Conservation (phyloP, 2,329 filamentous ascomycete genomes). For the Fusarium bactridioides region DNA sequence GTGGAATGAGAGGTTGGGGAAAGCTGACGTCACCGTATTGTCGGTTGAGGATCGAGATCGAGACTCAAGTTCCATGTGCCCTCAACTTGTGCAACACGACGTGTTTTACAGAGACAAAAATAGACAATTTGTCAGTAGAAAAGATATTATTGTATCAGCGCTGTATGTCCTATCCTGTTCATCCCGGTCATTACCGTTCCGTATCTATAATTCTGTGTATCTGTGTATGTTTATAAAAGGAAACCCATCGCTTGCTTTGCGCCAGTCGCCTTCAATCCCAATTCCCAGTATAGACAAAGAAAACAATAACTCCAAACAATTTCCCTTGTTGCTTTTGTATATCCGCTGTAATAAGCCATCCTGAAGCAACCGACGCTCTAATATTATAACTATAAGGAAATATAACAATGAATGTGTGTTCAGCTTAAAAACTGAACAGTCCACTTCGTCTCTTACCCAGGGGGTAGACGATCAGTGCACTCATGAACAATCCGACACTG, state of each 20-base stretch:
- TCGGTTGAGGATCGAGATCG: slow-evolving; percentile 9
- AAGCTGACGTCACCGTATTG: slow-evolving; percentile 27
- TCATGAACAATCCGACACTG: slow-evolving; percentile 67
- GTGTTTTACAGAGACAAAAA: neutral
- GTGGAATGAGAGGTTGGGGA: neutral
- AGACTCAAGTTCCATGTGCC: neutral
- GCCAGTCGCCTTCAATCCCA: slow-evolving; percentile 17
- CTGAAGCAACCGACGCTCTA: neutral
- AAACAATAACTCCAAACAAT: neutral
- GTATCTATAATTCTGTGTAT: slow-evolving; percentile 8
- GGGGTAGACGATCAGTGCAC: slow-evolving; percentile 63
- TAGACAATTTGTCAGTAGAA: neutral
- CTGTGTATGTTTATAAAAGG: neutral
- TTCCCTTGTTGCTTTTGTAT: neutral
- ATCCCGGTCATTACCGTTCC: slow-evolving; percentile 17
- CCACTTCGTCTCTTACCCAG: slow-evolving; percentile 66
- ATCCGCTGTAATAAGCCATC: neutral
- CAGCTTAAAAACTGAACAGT: slow-evolving; percentile 59
- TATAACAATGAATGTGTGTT: neutral
- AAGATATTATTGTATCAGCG: neutral
- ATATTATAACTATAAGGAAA: neutral
- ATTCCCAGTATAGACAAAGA: neutral
- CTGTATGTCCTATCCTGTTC: neutral
- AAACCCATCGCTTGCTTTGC: slow-evolving; percentile 26
- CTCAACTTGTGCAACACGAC: neutral